Base-by-base conservation (phyloP, 805 yeast genomes). In the Tetrapisispora arboricola region DNA sequence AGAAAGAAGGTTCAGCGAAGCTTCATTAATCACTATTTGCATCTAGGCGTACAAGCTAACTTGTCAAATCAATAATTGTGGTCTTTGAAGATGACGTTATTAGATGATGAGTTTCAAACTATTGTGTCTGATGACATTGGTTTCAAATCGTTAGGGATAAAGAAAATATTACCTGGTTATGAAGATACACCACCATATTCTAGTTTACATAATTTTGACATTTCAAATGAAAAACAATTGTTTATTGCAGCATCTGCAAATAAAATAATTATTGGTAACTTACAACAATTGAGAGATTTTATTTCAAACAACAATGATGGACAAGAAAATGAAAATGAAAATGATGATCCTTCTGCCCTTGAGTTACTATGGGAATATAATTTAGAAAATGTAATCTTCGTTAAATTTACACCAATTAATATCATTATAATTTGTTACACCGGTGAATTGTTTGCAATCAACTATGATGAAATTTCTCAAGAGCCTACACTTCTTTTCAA, bases 71-170 rank as follows among this genome's bases (percentile, higher is more conserved):
- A n/a, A n/a, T n/a, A n/a, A n/a, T n/a, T n/a, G n/a, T n/a, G n/a
- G n/a, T n/a, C n/a, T n/a, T n/a, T n/a, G n/a, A n/a, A n/a, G 4
- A 51, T 49, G 54, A 43, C 55, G 20, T 15, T 34, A 12, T 16
- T 52, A 16, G 51, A 46, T 6, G 51, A 48, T 22, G 61, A 57
- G 37, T 39, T 56, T 28, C 45, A 44, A 8, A 54, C 60, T 2
- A 32, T 40, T 22, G 56, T 48, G 6, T 55, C 71, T 4, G 71
- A 68, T 43, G 71, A 68, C 47, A 61, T 67, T 44, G 75, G 75
- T 6, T 72, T 70, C 58, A 68, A 62, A 44, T 50, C 60, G 26
- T 31, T 66, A 9, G 69, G 67, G 13, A 44, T 50, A 11, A 47
- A 57, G 16, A 49, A 47, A 11, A 53, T 65, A 26, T 49, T 70